Conservation (phyloP, 306 rosid species). For the Purshia tridentata region DNA sequence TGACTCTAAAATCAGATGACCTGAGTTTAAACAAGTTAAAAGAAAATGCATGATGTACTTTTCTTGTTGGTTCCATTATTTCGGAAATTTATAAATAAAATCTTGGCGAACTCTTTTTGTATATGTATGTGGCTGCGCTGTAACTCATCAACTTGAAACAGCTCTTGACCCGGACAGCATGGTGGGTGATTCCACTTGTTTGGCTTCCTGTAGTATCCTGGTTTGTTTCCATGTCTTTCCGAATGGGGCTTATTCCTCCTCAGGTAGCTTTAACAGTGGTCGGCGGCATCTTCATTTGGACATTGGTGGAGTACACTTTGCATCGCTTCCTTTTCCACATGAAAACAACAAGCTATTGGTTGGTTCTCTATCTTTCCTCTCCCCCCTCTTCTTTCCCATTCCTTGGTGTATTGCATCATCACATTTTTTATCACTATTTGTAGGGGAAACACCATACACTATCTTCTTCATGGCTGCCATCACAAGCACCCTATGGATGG, state of each 20-base stretch:
- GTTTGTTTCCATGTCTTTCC: conserved; percentile 44
- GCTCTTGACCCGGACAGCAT: conserved; percentile 69
- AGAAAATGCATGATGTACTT: not conserved
- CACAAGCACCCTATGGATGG: conserved; percentile 96
- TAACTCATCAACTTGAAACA: conserved; percentile 40
- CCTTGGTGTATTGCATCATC: not conserved
- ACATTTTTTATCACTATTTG: conserved; percentile 19
- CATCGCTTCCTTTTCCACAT: conserved; percentile 89
- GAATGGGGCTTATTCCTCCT: conserved; percentile 53
- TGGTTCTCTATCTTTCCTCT: conserved; percentile 21
- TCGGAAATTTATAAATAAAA: not conserved
- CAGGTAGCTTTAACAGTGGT: conserved; percentile 39
- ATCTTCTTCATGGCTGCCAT: conserved; percentile 88
- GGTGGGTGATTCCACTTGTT: conserved; percentile 86
- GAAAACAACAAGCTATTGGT: conserved; percentile 79
- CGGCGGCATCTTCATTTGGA: conserved; percentile 65
- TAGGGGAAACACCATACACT: conserved; percentile 82
- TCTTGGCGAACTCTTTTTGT: too few species aligned
- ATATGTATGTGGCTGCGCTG: not conserved
- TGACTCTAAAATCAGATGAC: not conserved
- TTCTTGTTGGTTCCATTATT: not conserved
- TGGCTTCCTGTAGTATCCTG: conserved; percentile 84
- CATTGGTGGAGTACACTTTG: conserved; percentile 65
- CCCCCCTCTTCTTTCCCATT: not conserved
- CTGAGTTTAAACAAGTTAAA: not conserved